Base-by-base conservation (phyloP, 495 filamentous ascomycete species). In the Aspergillus olivimuriae region DNA sequence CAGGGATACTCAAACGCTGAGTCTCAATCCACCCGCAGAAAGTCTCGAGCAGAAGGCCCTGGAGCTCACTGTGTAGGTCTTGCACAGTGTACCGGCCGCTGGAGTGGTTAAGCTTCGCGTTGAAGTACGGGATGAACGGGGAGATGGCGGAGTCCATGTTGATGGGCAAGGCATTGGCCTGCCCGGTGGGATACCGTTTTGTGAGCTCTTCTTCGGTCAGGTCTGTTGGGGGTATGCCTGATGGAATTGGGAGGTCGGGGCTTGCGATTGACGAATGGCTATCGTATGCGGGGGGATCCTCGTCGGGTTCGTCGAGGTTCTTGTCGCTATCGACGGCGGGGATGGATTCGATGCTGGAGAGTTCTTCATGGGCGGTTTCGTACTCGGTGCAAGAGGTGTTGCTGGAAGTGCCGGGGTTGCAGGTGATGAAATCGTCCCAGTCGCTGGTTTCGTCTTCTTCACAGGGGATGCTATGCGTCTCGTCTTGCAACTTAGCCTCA, bases 11-110 rank as follows among this genome's bases (percentile, higher is more conserved):
- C 2, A 40, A 32, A 45, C 57, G 56, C 1, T 51, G 10, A 18
- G 23, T 42, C 21, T 58, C 52, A 1, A 65, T 30, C 57, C 57
- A 67, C 18, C 47, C 53, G 28, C 45, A 55, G 31, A 58, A 57
- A 7, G 52, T 45, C 37, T 63, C 60, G 41, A 61, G 41, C 10
- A 66, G 19, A 20, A 70, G 39, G 2, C 66, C 62, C 0, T 46
- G 41, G 3, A 66, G 30, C 35, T 70, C 63, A 14, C 11, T 15
- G 3, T 37, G 20, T 16, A 64, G 30, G 28, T 67, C 65, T 2
- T 58, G 39, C 2, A 19, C 2, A 1, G 51, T 65, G 18, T 66
- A 70, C 0, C 34, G 50, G 4, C 51, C 55, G 17, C 36, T 41
- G 6, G 32, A 30, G 14, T 55, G 44, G 32, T 32, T 41, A 23